Evolutionary conservation across 2,329 filamentous ascomycete species (phyloP).

Genomic region (Teratosphaeria epicoccoides): DNA sequence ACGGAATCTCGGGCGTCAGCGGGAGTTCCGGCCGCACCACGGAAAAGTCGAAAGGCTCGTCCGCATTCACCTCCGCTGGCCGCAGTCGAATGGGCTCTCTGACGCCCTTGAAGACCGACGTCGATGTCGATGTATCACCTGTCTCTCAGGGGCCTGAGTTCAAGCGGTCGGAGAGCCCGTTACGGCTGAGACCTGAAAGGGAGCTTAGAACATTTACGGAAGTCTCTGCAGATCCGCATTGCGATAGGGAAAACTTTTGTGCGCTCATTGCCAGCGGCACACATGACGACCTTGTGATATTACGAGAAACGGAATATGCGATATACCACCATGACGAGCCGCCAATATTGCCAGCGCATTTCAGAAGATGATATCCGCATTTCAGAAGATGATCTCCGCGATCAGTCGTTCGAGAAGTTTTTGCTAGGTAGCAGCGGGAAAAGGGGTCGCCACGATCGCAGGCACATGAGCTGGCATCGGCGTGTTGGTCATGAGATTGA

Average conservation of each 20-base stretch:
- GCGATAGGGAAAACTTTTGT: conserved; percentile 1
- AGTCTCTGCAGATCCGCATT: conserved; percentile 10
- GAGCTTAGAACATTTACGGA: conserved; percentile 5
- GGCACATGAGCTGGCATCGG: neutral
- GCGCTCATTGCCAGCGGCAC: conserved; percentile 10
- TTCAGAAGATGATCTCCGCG: no score
- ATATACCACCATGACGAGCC: conserved; percentile 15
- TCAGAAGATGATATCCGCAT: neutral
- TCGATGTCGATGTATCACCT: neutral
- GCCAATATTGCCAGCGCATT: conserved; percentile 10
- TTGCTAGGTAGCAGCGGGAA: no score
- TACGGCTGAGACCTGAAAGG: conserved; percentile 13
- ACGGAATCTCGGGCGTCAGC: conserved; percentile 18
- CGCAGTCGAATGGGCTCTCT: conserved; percentile 5
- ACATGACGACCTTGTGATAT: conserved; percentile 18
- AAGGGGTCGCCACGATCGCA: neutral
- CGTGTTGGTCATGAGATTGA: neutral
- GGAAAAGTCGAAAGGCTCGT: conserved; percentile 6
- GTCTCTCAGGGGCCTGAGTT: neutral
- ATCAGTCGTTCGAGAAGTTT: no score
- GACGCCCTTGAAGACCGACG: neutral
- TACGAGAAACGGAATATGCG: conserved; percentile 17
- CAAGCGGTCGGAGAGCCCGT: neutral
- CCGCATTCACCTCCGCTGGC: neutral
- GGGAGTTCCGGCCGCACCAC: conserved; percentile 7